These are phyloP conservation scores for Alternaria brassicae DNA, from an alignment of 2,329 filamentous ascomycete species.

Conservation along the genomic window DNA sequence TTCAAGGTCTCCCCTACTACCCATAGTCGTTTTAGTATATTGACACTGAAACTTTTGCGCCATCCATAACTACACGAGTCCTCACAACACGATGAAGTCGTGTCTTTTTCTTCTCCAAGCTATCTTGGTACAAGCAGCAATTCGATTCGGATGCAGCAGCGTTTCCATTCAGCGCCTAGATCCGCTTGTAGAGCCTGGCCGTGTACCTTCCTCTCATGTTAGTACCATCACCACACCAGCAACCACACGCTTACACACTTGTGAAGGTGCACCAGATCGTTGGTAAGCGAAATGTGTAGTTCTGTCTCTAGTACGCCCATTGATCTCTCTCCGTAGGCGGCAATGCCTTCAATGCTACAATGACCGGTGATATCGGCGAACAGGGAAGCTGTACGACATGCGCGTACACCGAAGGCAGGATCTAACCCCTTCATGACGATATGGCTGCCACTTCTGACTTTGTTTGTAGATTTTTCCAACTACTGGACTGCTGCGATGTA, in stretches of 20 bases:
- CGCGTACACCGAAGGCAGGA: conserved; percentile 34
- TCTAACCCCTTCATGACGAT: neutral
- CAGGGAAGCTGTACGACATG: conserved; percentile 26
- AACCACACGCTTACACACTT: neutral
- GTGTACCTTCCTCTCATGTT: conserved; percentile 31
- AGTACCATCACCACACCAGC: neutral
- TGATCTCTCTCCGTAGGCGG: conserved; percentile 13
- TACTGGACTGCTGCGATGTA: conserved; percentile 35
- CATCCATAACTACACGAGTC: neutral
- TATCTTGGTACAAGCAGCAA: conserved; percentile 18
- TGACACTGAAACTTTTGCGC: neutral
- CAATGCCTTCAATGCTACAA: conserved; percentile 30
- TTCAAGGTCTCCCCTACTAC: neutral
- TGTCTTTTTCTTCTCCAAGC: conserved; percentile 56
- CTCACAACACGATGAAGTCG: neutral
- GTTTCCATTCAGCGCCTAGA: conserved; percentile 32
- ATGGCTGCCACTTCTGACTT: neutral
- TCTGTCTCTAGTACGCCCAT: neutral
- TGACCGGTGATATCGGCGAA: conserved; percentile 20
- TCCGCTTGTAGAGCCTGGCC: conserved; percentile 36
- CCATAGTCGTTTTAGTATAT: neutral
- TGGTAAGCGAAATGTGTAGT: neutral
- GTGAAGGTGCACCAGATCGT: conserved; percentile 25
- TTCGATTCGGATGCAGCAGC: conserved; percentile 32
- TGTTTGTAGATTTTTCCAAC: conserved; percentile 20